Evolutionary conservation across 2,329 filamentous ascomycete genomes (phyloP).

Genomic region (Cercospora zeae-maydis): DNA sequence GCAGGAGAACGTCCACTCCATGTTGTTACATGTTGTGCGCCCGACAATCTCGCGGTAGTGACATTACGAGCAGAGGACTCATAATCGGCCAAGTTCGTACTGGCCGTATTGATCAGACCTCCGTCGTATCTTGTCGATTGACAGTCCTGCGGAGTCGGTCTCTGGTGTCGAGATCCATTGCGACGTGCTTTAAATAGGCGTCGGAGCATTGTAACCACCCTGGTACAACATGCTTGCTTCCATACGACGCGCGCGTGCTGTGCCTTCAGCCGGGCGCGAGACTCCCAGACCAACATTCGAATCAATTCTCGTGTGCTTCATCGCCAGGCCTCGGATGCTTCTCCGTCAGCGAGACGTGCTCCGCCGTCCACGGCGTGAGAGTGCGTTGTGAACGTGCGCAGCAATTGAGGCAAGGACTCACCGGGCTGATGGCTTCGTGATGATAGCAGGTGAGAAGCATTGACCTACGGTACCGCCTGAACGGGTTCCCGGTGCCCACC

Average conservation of each 20-base stretch:
- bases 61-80: neutral
- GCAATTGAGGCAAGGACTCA: neutral
- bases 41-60: neutral
- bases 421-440: neutral
- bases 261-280: neutral
- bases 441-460: neutral
- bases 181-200: neutral
- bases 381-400: neutral
- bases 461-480: neutral
- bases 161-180: neutral
- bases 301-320: neutral
- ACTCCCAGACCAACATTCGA: neutral
- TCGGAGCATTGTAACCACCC: neutral
- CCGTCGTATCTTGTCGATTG: neutral
- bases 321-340: too few species aligned
- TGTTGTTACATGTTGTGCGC: neutral
- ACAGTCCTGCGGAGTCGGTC: neutral
- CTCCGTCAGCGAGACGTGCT: neutral
- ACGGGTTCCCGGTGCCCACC: neutral
- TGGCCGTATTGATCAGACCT: neutral
- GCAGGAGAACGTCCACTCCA: neutral
- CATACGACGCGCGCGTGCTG: neutral
- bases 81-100: neutral
- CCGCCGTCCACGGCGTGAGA: neutral
- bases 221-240: neutral